Base-by-base conservation (phyloP, 1,284 basidiomycete genomes). In the Volvariella surrecta region DNA sequence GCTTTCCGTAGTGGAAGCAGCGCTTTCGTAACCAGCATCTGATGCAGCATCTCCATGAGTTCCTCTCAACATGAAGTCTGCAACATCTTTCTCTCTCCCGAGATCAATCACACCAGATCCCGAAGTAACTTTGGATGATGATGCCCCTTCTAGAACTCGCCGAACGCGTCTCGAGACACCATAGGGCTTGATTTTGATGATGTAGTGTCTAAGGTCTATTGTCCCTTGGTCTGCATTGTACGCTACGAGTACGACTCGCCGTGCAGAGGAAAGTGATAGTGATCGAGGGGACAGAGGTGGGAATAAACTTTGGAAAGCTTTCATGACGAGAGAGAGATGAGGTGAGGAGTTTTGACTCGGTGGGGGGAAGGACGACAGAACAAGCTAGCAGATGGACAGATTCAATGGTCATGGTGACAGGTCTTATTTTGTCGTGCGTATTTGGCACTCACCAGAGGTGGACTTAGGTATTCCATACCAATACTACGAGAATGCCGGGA, bases 121-220 rank as follows among this genome's bases (percentile, higher is more conserved):
- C 4, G 60, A 56, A 9, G 66, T 56, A 6, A 66, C 61, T 44
- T 63, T 62, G 37, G 68, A 60, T 43, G 73, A 66, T 0, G 66
- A 58, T 22, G 67, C 67, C 43, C 84, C 85, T 57, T 90, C 89
- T 42, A 99, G 74, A 21, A 98, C 74, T 50, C 85, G 84, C 8
- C 93, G 80, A n/a, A 99, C 86, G 44, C 91, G 83, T 57, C 82
- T 83, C 13, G 93, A 95, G 15, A 99, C 84, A 40, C 95, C 95
- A 56, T 94, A 89, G 1, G 94, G 88, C 56, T 93, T 91, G 45
- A 99, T 89, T 7, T 89, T 87, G 66, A 99, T 98, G 53, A 93
- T 74, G 61, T 87, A 99, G 67, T 99, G 95, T 34, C 95, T 80
- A 62, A 94, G 82, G 57, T 97, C 93, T 58, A 99, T 74, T 4